Evolutionary conservation across 2,329 filamentous ascomycete species (phyloP).

Genomic region (Cryphonectria parasitica): DNA sequence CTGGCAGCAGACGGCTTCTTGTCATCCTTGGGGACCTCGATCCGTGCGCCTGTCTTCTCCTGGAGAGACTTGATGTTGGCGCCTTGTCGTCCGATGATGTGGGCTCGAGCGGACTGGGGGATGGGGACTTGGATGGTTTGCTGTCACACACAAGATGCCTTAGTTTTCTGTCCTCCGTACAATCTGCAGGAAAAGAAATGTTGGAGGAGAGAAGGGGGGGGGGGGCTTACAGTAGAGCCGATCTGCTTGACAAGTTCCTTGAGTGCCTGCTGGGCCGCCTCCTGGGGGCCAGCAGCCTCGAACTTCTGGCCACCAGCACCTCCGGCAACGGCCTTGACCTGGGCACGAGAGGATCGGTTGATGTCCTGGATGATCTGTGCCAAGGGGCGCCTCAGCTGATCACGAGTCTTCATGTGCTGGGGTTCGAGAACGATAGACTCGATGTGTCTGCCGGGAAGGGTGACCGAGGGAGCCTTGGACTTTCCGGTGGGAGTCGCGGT

Average conservation of each 20-base stretch:
- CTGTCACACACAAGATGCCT: slow-evolving; percentile 34
- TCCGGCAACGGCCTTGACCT: slow-evolving; percentile 76
- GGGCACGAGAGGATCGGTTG: slow-evolving; percentile 88
- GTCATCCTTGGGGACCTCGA: slow-evolving; percentile 85
- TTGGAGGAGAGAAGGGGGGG: neutral
- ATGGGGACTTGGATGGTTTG: slow-evolving; percentile 74
- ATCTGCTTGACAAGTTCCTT: slow-evolving; percentile 89
- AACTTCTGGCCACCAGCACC: slow-evolving; percentile 76
- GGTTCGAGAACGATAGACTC: slow-evolving; percentile 76
- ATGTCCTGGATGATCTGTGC: slow-evolving; percentile 87
- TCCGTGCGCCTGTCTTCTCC: slow-evolving; percentile 85
- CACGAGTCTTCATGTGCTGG: slow-evolving; percentile 74
- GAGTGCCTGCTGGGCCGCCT: slow-evolving; percentile 83
- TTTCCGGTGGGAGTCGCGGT: slow-evolving; percentile 50
- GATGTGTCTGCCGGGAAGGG: slow-evolving; percentile 80
- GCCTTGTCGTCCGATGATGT: slow-evolving; percentile 92
- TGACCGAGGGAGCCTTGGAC: slow-evolving; percentile 60
- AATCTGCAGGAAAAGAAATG: neutral
- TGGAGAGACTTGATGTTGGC: slow-evolving; percentile 88
- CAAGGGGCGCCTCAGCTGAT: slow-evolving; percentile 82
- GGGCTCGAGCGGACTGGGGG: slow-evolving; percentile 79
- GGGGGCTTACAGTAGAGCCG: slow-evolving; percentile 71
- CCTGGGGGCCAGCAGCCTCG: slow-evolving; percentile 81
- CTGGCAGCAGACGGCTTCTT: slow-evolving; percentile 56
- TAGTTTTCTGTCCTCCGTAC: neutral